A percentile compares a stretch with the other conserved stretches of the same genome.
These are phyloP conservation scores for Senecio squalidus DNA, from an alignment of 140 eudicot species.

Conservation along the genomic window DNA sequence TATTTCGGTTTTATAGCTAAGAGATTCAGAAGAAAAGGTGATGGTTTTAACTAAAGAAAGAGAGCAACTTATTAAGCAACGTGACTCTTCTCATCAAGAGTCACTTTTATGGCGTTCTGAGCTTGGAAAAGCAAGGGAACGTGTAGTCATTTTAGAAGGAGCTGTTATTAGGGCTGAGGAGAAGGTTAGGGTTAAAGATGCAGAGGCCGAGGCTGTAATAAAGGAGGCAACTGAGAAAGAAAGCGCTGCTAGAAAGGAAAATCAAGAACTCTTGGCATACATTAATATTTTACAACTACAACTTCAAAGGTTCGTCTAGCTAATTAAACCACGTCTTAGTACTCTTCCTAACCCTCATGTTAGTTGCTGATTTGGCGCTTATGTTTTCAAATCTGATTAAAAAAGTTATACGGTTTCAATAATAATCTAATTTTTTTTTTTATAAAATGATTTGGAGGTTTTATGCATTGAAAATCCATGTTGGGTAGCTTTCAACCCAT, in stretches of 20 bases:
- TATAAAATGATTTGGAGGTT: too few species aligned
- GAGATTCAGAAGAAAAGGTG: slow-evolving; percentile 61
- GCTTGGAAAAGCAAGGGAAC: slow-evolving; percentile 96
- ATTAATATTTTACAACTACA: slow-evolving; percentile 65
- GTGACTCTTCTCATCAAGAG: slow-evolving; percentile 76
- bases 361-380: neutral
- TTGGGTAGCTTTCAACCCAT: neutral
- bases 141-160: slow-evolving; percentile 79
- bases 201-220: slow-evolving; percentile 71
- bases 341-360: neutral
- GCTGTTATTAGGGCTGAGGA: slow-evolving; percentile 95
- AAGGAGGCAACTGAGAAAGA: slow-evolving; percentile 73
- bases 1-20: slow-evolving; percentile 38
- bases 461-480: too few species aligned
- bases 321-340: neutral
- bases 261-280: slow-evolving; percentile 84
- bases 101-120: slow-evolving; percentile 97
- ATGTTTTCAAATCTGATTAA: too few species aligned
- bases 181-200: slow-evolving; percentile 75
- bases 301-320: slow-evolving; percentile 55
- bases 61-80: slow-evolving; percentile 64
- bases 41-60: slow-evolving; percentile 51
- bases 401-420: too few species aligned
- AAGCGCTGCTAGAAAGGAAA: slow-evolving; percentile 61
- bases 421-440: too few species aligned